Evolutionary conservation across 2,329 filamentous ascomycete species (phyloP), one percentile per base, ranked within the genome.

Genomic region (Myotisia sp.): DNA sequence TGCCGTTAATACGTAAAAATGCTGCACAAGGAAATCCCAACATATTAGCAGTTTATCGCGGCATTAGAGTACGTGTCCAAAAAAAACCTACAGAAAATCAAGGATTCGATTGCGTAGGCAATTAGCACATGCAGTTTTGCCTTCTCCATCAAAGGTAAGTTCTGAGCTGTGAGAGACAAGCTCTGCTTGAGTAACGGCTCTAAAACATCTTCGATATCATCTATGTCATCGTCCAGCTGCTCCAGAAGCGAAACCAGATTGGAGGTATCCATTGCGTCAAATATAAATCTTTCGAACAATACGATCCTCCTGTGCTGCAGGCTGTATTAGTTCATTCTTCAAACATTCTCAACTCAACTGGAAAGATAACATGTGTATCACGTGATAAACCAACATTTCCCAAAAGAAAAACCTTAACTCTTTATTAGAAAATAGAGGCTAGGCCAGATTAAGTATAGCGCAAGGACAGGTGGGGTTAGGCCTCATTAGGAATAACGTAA

Each of bases 111-210:
- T 0, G 86, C 72, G 55, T 95, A 98, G 12, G 84, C 79, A 33
- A 78, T 68, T 13, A 92, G 67, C n/a, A 90, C 77, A 53, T 92
- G 84, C 39, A 94, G 74, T 61, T 95, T 94, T 5, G 90, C 85
- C 62, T 84, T 86, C 64, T 95, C 87, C 40, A 98, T 68, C n/a
- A 95, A 68, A 2, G 87, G 86, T 18, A 95, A 67, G 52, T 84
- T 84, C 36, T 74, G 76, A 4, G 83, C 74, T 37, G 74, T 71
- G 26, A 77, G 72, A 33, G 73, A 64, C 27, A 94, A 61, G 1
- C 70, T 57, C 32, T 68, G 67, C 22, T 67, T 64, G 17, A 92
- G 61, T 4, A 95, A 62, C n/a, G 87, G 84, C 42, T 71, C 60
- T 18, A 95, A 66, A 3, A 71, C 67, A 22, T 76, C 71, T 52